Conservation (phyloP, 345 rosid species). For the Populus pruinosa region DNA sequence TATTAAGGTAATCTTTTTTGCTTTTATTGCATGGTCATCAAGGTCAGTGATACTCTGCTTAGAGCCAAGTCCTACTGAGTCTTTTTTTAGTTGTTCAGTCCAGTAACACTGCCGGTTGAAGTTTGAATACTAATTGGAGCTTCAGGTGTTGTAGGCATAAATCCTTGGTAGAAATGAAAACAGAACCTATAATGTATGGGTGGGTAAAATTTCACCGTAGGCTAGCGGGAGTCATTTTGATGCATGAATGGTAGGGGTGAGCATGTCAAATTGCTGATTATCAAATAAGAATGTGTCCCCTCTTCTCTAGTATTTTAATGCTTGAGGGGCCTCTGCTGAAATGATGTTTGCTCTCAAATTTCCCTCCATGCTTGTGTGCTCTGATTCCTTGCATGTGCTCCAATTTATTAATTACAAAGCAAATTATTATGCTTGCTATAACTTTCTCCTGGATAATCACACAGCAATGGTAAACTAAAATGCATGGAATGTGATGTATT, state of each 20-base stretch:
- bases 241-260: background rate
- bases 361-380: background rate
- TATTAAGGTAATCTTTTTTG: conserved; percentile 51
- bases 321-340: background rate
- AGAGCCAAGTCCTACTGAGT: background rate
- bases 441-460: background rate
- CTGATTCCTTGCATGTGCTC: background rate
- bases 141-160: background rate
- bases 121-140: background rate
- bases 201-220: background rate
- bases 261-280: background rate
- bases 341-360: background rate
- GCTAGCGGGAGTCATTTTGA: background rate
- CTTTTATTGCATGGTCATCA: background rate
- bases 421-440: background rate
- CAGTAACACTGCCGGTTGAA: background rate
- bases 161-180: background rate
- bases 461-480: background rate
- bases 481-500: background rate
- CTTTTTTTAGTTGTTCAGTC: background rate
- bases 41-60: background rate
- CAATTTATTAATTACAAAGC: background rate
- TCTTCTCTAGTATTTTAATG: background rate
- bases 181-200: background rate
- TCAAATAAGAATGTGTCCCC: background rate